phyloP scores from a whole-genome alignment of 75 land plant species.

The Pinus tabuliformis region DNA sequence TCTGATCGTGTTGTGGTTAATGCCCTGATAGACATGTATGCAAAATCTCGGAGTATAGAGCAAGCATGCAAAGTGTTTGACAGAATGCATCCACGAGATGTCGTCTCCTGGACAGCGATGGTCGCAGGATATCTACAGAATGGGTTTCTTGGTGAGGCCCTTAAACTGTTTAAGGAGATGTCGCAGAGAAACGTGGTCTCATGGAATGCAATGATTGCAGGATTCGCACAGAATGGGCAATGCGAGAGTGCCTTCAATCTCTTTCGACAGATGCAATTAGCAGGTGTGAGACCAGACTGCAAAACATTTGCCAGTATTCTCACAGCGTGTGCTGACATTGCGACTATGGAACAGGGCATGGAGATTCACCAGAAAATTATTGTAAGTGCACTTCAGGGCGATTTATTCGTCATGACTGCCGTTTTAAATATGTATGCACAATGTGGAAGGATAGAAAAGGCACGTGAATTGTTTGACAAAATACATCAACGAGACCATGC shows the following conservation, averaged over 20 bases:
- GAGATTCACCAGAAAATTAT: conserved; percentile 25
- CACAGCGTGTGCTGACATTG: conserved; percentile 23
- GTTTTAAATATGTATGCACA: conserved; percentile 40
- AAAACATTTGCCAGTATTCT: conserved; percentile 30
- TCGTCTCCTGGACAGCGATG: conserved; percentile 53
- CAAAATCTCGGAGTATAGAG: conserved; percentile 20
- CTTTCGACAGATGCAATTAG: conserved; percentile 39
- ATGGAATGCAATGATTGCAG: conserved; percentile 62
- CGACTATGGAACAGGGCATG: conserved; percentile 19
- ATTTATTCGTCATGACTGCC: conserved; percentile 21
- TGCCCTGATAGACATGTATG: conserved; percentile 43
- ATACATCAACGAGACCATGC: conserved; percentile 2
- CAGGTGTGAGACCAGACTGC: conserved; percentile 11
- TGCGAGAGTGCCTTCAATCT: conserved; percentile 35
- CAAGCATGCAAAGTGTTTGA: conserved; percentile 47
- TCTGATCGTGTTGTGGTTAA: conserved; percentile 14
- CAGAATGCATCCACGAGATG: conserved; percentile 34
- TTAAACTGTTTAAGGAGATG: conserved; percentile 36
- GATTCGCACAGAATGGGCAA: conserved; percentile 27
- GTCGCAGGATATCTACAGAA: conserved; percentile 39
- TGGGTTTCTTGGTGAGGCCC: conserved; percentile 21
- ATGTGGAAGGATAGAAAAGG: conserved; percentile 24
- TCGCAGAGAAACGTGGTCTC: conserved; percentile 35
- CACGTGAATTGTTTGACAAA: conserved; percentile 28
- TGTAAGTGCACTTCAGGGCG: conserved; percentile 14